Evolutionary conservation across 768 basidiomycete genomes (phyloP).

Genomic region (Collybia sordida): DNA sequence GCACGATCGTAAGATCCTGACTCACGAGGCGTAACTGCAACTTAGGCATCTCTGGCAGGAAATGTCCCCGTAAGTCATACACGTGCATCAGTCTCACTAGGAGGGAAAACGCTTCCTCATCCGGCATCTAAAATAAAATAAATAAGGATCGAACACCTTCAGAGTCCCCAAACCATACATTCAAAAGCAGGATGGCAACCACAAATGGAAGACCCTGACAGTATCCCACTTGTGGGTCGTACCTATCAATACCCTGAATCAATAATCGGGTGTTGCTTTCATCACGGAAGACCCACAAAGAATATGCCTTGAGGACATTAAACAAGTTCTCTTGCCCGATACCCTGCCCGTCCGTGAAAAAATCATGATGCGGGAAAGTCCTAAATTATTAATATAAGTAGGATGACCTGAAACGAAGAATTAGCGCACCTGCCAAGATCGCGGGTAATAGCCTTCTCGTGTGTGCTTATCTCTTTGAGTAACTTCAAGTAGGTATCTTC

Average conservation of each 20-base stretch:
- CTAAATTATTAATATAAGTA: conserved; percentile 32
- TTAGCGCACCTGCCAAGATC: conserved; percentile 77
- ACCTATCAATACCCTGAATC: conserved; percentile 38
- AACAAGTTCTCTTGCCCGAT: conserved; percentile 97
- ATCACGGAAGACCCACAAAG: conserved; percentile 54
- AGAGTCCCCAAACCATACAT: conserved; percentile 49
- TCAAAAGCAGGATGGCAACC: conserved; percentile 88
- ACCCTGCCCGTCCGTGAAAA: conserved; percentile 92
- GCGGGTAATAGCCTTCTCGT: conserved; percentile 92
- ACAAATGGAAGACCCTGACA: conserved; percentile 98
- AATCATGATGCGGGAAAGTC: conserved; percentile 96
- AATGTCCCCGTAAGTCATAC: conserved; percentile 94
- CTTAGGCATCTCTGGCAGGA: conserved; percentile 99
- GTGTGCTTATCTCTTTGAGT: conserved; percentile 79
- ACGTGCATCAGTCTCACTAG: conserved; percentile 94
- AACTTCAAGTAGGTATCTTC: conserved; percentile 81
- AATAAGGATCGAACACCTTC: too few relatives aligned
- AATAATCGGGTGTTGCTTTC: neutral
- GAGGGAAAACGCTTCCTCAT: conserved; percentile 97
- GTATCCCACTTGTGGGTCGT: conserved; percentile 93
- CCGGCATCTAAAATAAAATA: conserved; percentile 83
- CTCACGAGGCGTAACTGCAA: conserved; percentile 86
- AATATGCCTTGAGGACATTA: conserved; percentile 98
- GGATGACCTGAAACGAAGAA: conserved; percentile 6
- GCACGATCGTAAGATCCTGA: conserved; percentile 3